Evolutionary conservation across 2,329 filamentous ascomycete genomes (phyloP), one percentile per base, ranked within the genome.

Genomic region (Drechmeria coniospora): DNA sequence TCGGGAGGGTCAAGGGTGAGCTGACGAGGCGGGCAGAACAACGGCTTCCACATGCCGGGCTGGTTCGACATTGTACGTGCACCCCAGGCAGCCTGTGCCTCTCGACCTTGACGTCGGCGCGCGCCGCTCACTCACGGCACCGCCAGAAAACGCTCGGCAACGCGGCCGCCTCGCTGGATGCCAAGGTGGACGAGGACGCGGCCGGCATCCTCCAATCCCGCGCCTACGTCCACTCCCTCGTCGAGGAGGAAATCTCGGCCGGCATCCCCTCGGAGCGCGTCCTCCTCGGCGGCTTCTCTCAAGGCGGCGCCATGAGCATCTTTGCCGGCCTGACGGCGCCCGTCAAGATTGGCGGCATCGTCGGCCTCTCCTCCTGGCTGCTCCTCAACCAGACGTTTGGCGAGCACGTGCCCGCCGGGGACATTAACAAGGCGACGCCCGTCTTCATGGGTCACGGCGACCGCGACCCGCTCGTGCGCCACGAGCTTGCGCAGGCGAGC

Each of bases 391-490:
- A 42, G 27, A 59, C 56, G 33, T 61, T 66, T 38, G 44, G 47
- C 23, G 45, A 54, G 6, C 41, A 56, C 15, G 33, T 57, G 9
- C 49, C 55, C 3, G 43, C 49, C 8, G 41, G 29, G 17, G 56
- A 63, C 60, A 24, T 35, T 32, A 61, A 67, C 39, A 71, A 75
- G 51, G 62, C 78, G 22, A 93, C 83, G 2, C 79, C 80, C 1
- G 74, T 95, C 36, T 81, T 90, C 53, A 79, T 94, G 74, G 83
- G 70, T 9, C 90, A 95, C 43, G 90, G 90, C n/a, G 68, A 75
- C 35, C 56, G 56, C 1, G 87, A 98, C 50, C 65, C 65, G 10
- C 58, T 93, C 3, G 79, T 94, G 7, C 65, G 63, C 39, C 67
- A 74, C 23, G 56, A 66, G 31, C 77, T 79, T 52, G 87, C 81